These are phyloP conservation scores for Colletotrichum orchidophilum DNA, from an alignment of 2,329 filamentous ascomycete species.

Conservation along the genomic window DNA sequence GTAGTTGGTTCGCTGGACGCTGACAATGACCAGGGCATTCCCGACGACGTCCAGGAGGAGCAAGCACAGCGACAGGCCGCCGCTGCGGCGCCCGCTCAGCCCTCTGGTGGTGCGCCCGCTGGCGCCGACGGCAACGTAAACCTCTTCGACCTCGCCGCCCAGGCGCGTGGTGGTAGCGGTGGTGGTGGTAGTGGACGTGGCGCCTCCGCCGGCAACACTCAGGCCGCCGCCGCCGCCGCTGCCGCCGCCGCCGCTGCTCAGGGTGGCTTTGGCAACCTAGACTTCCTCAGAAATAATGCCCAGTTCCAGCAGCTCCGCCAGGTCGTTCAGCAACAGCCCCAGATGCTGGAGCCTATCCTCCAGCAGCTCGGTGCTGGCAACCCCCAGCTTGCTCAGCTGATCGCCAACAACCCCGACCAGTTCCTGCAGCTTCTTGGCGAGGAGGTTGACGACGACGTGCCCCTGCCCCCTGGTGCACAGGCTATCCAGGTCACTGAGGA, in stretches of 20 bases:
- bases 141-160: conserved; percentile 91
- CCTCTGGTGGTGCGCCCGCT: conserved; percentile 50
- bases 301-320: conserved; percentile 98
- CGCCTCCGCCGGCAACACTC: conserved; percentile 49
- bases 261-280: conserved; percentile 78
- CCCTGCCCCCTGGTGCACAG: conserved; percentile 87
- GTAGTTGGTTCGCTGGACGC: background rate
- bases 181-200: conserved; percentile 52
- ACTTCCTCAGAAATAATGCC: conserved; percentile 93
- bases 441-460: conserved; percentile 84
- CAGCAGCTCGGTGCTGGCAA: conserved; percentile 96
- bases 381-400: conserved; percentile 91
- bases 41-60: conserved; percentile 81
- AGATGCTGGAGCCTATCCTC: conserved; percentile 98
- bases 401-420: conserved; percentile 90
- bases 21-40: conserved; percentile 75
- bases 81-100: conserved; percentile 52
- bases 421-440: conserved; percentile 92
- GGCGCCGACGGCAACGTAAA: conserved; percentile 75
- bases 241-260: conserved; percentile 61
- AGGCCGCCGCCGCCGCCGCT: conserved; percentile 53
- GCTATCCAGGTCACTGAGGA: conserved; percentile 93
- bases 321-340: conserved; percentile 95
- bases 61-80: conserved; percentile 62
- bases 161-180: conserved; percentile 59